These are phyloP conservation scores for Russula dissimulans DNA, from an alignment of 768 basidiomycete species.

Conservation along the genomic window DNA sequence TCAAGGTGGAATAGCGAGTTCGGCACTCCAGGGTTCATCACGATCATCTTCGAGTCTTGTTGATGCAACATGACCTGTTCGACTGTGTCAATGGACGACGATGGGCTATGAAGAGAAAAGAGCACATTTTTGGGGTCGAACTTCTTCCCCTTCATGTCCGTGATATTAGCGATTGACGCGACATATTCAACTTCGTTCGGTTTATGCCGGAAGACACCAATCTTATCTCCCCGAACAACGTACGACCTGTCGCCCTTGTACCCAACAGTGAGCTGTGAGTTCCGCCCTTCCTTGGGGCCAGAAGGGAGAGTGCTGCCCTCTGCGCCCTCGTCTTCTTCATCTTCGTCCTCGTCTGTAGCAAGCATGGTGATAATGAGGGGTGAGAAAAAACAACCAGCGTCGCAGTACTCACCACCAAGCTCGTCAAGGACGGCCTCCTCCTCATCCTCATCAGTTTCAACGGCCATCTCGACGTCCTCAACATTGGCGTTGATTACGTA, in stretches of 20 bases:
- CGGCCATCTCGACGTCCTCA: conserved; percentile 83
- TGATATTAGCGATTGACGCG: conserved; percentile 77
- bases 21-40: conserved; percentile 76
- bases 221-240: conserved; percentile 85
- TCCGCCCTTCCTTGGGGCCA: conserved; percentile 50
- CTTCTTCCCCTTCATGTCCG: conserved; percentile 68
- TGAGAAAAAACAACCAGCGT: neutral
- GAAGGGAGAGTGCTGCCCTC: conserved; percentile 20
- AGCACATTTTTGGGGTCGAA: conserved; percentile 82
- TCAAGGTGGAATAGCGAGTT: conserved; percentile 86
- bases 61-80: conserved; percentile 90
- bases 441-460: conserved; percentile 61
- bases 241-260: conserved; percentile 94
- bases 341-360: conserved; percentile 12
- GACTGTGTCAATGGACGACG: neutral
- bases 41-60: conserved; percentile 90
- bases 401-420: conserved; percentile 44
- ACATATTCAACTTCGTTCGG: conserved; percentile 72
- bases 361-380: neutral
- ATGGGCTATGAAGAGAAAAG: conserved; percentile 18
- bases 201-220: conserved; percentile 79
- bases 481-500: conserved; percentile 69
- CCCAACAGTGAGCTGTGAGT: conserved; percentile 86
- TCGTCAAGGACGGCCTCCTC: conserved; percentile 70
- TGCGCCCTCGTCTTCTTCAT: conserved; percentile 20